Percentiles rank a stretch among this genome's conserved stretches.
Conservation (phyloP, 768 basidiomycete genomes). For the Collybia sordida region DNA sequence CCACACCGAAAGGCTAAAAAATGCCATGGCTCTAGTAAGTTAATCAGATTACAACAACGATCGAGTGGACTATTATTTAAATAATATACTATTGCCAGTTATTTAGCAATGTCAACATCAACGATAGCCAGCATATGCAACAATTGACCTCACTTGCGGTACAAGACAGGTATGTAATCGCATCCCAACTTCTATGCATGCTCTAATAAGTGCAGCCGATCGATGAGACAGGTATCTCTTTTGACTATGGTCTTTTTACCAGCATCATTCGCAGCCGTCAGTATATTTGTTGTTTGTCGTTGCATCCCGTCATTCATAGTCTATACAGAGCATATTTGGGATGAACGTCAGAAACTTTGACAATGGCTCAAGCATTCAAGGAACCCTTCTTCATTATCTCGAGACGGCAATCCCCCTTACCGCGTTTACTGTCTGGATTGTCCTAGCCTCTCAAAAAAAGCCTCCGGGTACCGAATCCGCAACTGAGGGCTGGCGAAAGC, state of each 20-base stretch:
- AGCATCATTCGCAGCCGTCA: constrained; percentile 49
- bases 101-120: constrained; percentile 58
- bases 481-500: too few species aligned
- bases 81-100: constrained; percentile 35
- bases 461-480: too few species aligned
- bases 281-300: constrained; percentile 5
- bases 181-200: constrained; percentile 27
- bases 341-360: neutral
- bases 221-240: constrained; percentile 62
- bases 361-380: too few species aligned
- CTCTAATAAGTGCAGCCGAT: neutral
- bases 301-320: neutral
- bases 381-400: too few species aligned
- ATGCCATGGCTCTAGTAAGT: constrained; percentile 50
- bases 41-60: neutral
- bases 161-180: constrained; percentile 35
- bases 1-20: constrained; percentile 50
- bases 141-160: constrained; percentile 51
- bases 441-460: too few species aligned
- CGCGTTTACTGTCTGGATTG: too few species aligned
- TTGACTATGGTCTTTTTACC: constrained; percentile 64
- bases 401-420: too few species aligned
- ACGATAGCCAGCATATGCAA: constrained; percentile 52
- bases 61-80: neutral
- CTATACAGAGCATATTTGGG: neutral